These are phyloP conservation scores for Penicillium sp. DNA, from an alignment of 2,329 filamentous ascomycete genomes.

Conservation along the genomic window DNA sequence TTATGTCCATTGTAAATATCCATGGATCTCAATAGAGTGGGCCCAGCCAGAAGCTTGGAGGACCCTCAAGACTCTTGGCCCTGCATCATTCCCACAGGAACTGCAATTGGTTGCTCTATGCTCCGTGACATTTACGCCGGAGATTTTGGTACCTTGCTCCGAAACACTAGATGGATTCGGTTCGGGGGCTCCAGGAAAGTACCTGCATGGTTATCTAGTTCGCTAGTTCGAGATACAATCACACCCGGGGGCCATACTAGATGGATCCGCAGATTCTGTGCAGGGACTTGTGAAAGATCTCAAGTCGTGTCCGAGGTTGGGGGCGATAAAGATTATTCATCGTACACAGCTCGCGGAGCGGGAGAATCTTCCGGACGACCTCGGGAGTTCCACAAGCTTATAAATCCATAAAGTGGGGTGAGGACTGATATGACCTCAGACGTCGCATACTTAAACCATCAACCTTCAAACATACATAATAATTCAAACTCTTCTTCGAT, in stretches of 20 bases:
- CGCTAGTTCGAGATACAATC: too few relatives aligned
- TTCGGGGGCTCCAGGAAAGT: background rate
- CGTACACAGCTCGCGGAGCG: background rate
- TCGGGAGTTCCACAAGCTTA: slow-evolving; percentile 5
- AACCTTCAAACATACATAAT: background rate
- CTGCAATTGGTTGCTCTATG: too few relatives aligned
- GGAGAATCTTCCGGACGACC: background rate
- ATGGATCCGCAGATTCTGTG: background rate
- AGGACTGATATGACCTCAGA: background rate
- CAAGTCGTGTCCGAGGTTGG: background rate
- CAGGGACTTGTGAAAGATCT: too few relatives aligned
- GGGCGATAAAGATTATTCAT: background rate
- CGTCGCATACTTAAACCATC: background rate
- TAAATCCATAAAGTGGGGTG: background rate
- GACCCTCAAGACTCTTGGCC: too few relatives aligned
- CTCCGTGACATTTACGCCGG: too few relatives aligned
- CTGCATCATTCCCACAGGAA: too few relatives aligned
- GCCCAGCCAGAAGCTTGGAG: too few relatives aligned
- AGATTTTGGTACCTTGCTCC: background rate
- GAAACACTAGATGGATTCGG: background rate
- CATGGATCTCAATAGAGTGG: too few relatives aligned
- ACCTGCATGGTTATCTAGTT: background rate
- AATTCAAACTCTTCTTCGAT: too few relatives aligned
- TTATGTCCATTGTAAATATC: too few relatives aligned
- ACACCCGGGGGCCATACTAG: background rate